Evolutionary conservation across 1,284 basidiomycete species (phyloP), one percentile per base, ranked within the genome.

Genomic region (Rhodotorula sp.): DNA sequence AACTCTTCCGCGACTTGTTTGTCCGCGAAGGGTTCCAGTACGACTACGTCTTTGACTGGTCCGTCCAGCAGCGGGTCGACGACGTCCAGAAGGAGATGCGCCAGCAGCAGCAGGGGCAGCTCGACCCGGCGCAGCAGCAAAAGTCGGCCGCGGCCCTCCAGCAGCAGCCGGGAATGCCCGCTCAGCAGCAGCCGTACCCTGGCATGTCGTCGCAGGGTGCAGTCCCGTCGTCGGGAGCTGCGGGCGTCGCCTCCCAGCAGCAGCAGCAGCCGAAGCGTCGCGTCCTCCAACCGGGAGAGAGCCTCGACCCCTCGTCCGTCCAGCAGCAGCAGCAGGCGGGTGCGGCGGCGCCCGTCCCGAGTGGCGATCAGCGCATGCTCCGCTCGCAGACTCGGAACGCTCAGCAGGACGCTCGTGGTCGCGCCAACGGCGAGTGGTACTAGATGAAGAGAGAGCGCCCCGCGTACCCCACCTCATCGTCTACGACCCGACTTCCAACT

Each of bases 11-110:
- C 64, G 94, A 97, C 82, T 87, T 97, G 70, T 97, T 97, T 77
- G 92, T 97, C 68, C 90, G 95, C 65, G 94, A 97, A 81, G 94
- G 94, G 66, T 95, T 92, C 85, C 93, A 95, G 84, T 97, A 97
- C 82, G 94, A 97, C 81, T 97, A 97, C 79, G 91, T 97, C 80
- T 97, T 97, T 79, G 95, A 97, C 83, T 97, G 94, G 94, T 93
- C 90, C 77, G 92, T 97, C 67, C 92, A 94, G 83, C 86, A 80
- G 64, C 76, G 79, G 60, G 68, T 73, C 52, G 77, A 75, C 54
- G 75, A 78, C 28, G 69, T 63, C 43, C 64, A 66, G 60, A 72
- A 70, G 66, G 23, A 43, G 56, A 62, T 57, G 31, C 52, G 64
- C 38, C 58, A 58, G 55, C 60, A 59, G 62, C 62, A 60, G 63